Conservation (phyloP, 2,329 filamentous ascomycete genomes). For the Amesomyces nigricolor region DNA sequence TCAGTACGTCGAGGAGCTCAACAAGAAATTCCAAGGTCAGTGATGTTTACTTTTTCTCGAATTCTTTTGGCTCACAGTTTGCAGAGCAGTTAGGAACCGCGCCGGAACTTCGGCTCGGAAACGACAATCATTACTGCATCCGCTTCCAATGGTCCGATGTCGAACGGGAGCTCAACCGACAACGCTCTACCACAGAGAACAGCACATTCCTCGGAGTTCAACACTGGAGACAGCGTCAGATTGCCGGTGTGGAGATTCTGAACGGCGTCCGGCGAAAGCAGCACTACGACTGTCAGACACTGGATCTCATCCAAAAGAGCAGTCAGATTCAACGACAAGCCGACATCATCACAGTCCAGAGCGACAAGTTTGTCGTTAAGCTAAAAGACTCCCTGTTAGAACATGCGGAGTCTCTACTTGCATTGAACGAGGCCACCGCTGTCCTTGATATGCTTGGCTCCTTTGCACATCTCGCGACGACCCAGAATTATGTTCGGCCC, state of each 20-base stretch:
- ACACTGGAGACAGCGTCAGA: neutral
- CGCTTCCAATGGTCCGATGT: slow-evolving; percentile 48
- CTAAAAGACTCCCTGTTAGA: slow-evolving; percentile 67
- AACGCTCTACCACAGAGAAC: slow-evolving; percentile 46
- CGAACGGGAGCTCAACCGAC: slow-evolving; percentile 11
- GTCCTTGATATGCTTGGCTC: slow-evolving; percentile 79
- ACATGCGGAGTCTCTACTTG: slow-evolving; percentile 70
- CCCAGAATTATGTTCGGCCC: slow-evolving; percentile 55
- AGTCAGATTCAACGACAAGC: slow-evolving; percentile 72
- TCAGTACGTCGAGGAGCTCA: slow-evolving; percentile 17
- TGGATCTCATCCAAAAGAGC: slow-evolving; percentile 77
- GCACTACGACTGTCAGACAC: slow-evolving; percentile 80
- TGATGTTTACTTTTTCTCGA: neutral
- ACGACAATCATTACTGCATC: slow-evolving; percentile 38
- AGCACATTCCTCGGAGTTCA: neutral
- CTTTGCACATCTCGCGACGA: slow-evolving; percentile 69
- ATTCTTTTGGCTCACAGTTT: neutral
- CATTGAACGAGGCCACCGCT: slow-evolving; percentile 78
- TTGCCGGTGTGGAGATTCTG: slow-evolving; percentile 53
- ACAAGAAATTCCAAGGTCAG: slow-evolving; percentile 11
- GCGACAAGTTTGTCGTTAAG: slow-evolving; percentile 67
- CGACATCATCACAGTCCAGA: slow-evolving; percentile 76
- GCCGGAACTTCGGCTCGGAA: slow-evolving; percentile 18
- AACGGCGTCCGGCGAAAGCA: slow-evolving; percentile 69
- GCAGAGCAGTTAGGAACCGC: slow-evolving; percentile 10